Evolutionary conservation across 306 rosid genomes (phyloP), one percentile per base, ranked within the genome.

Genomic region (Crataegus laevigata): DNA sequence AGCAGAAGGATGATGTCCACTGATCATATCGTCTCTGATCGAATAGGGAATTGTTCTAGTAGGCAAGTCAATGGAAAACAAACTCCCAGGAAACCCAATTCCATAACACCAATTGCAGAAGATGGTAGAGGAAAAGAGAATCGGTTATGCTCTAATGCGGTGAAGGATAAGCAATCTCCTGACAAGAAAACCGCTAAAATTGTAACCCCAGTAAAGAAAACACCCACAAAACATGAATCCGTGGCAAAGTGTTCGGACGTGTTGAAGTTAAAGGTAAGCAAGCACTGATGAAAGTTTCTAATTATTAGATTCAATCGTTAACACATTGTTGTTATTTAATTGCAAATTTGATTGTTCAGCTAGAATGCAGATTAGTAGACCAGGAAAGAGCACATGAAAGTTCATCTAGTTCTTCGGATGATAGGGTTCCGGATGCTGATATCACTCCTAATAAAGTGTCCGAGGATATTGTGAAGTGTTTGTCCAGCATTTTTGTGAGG

Each of bases 91-190:
- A 93, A 74, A 78, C 79, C 82, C 32, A 87, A 83, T 60, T 73
- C 75, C 65, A 78, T 64, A 4, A 12, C 87, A 18, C 81, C 88
- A 57, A 63, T 83, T 61, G 68, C 83, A 34, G 91, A 83, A 83
- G 96, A 90, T 73, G 84, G 84, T 50, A 77, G 75, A 61, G 96
- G 97, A 25, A 94, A 94, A 72, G 98, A 94, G 88, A 90, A 91
- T 69, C 28, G 72, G 57, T 81, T 76, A 26, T 82, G 80, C 57
- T 21, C 88, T 50, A 88, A 88, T 68, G 79, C 74, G 17, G 81
- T 78, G 71, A 93, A 84, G 80, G 85, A 71, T 36, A 89, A 82
- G 83, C 88, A 80, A 36, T 87, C 93, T 58, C 85, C 91, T 4
- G 89, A 87, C 59, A 93, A 83, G 86, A 91, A 84, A 84, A 76